Conservation (phyloP, 371 early-diverging fungal species). For the Lichtheimia hyalospora region DNA sequence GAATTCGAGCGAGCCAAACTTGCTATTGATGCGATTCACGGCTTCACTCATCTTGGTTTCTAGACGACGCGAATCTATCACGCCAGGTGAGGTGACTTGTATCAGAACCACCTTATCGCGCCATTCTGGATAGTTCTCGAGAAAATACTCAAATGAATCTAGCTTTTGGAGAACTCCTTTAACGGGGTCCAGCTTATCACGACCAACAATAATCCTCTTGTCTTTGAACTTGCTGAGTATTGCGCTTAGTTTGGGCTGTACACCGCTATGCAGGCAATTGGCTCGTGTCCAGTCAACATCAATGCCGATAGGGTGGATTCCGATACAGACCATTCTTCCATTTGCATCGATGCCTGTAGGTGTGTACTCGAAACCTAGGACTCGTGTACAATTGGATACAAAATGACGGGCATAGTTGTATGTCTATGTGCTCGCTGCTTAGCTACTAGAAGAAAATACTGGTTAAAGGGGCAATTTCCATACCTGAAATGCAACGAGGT, state of each 20-base stretch:
- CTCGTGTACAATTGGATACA: conserved; percentile 86
- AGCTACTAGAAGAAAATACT: too few species aligned
- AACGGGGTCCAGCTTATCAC: conserved; percentile 98
- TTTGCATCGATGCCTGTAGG: conserved; percentile 79
- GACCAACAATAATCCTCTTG: conserved; percentile 95
- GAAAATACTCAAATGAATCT: conserved; percentile 91
- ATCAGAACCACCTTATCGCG: conserved; percentile 87
- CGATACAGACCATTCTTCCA: conserved; percentile 76
- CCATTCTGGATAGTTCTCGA: conserved; percentile 90
- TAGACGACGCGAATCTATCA: conserved; percentile 22
- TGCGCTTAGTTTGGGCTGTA: conserved; percentile 72
- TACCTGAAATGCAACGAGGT: conserved; percentile 90
- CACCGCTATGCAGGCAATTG: conserved; percentile 46
- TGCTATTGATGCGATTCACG: conserved; percentile 92
- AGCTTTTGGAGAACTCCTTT: conserved; percentile 98
- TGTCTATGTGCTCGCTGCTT: conserved; percentile 50
- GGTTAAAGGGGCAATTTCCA: too few species aligned
- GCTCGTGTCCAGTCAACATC: conserved; percentile 68
- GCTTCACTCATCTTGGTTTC: conserved; percentile 88
- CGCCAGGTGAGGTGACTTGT: conserved; percentile 70
- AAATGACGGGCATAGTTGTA: conserved; percentile 98
- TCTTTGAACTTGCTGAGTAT: conserved; percentile 85
- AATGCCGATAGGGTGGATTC: conserved; percentile 97
- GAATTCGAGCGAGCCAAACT: conserved; percentile 93
- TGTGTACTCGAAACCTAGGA: conserved; percentile 88